Conservation (phyloP, 2,329 filamentous ascomycete genomes). For the Xylariaceae sp. region DNA sequence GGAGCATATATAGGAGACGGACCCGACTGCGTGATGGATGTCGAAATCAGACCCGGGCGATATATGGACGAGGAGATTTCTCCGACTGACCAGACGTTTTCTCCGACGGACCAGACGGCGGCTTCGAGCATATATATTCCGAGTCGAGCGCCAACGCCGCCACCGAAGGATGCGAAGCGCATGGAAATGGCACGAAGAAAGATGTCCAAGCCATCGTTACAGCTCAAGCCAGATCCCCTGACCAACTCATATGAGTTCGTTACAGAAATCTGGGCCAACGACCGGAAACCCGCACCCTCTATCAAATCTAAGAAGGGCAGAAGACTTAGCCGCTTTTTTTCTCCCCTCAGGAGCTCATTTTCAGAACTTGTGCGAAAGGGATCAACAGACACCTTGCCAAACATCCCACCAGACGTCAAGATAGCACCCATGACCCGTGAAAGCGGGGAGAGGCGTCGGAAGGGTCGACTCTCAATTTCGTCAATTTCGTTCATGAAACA, state of each 20-base stretch:
- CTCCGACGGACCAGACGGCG: constrained; percentile 3
- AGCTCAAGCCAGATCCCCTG: constrained; percentile 12
- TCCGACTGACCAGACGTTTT: constrained; percentile 16
- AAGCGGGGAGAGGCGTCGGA: constrained; percentile 29
- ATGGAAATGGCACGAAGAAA: constrained; percentile 24
- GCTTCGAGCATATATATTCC: constrained; percentile 21
- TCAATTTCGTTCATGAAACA: constrained; percentile 26
- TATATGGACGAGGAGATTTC: constrained; percentile 16
- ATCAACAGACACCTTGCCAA: constrained; percentile 19
- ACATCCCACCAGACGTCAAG: constrained; percentile 15
- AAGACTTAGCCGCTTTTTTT: constrained; percentile 25
- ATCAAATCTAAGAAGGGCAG: constrained; percentile 12
- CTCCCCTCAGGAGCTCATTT: constrained; percentile 24
- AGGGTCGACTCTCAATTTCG: constrained; percentile 31
- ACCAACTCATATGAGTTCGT: constrained; percentile 23
- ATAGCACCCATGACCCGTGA: constrained; percentile 28
- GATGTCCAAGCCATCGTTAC: constrained; percentile 28
- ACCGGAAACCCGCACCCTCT: constrained; percentile 8
- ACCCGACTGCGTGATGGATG: constrained; percentile 40
- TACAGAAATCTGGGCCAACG: constrained; percentile 27
- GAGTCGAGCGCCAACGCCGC: constrained; percentile 32
- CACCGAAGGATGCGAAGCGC: constrained; percentile 32
- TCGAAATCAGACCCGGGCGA: constrained; percentile 27
- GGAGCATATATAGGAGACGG: constrained; percentile 34
- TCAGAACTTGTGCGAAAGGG: constrained; percentile 22